Conservation (phyloP, 176 grass and related monocot genomes). For the Secale cereale region DNA sequence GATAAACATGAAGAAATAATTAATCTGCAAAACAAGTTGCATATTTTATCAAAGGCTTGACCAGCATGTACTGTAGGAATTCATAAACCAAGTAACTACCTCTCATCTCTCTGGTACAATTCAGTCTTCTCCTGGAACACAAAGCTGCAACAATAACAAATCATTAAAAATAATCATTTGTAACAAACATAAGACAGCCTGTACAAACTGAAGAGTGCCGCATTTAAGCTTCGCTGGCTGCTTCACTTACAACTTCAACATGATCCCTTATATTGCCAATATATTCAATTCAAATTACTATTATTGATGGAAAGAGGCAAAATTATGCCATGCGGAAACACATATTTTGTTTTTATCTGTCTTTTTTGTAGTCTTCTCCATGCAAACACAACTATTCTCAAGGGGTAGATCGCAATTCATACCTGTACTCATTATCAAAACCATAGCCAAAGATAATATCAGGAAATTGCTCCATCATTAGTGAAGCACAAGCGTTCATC, state of each 20-base stretch:
- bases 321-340: not conserved
- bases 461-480: too few species aligned
- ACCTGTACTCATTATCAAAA: too few species aligned
- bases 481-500: too few species aligned
- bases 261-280: not conserved
- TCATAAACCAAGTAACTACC: not conserved
- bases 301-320: not conserved
- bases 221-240: not conserved
- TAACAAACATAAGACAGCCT: not conserved
- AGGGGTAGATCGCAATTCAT: too few species aligned
- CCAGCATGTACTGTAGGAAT: not conserved
- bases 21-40: not conserved
- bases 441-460: too few species aligned
- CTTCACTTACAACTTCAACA: not conserved
- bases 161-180: not conserved
- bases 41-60: not conserved
- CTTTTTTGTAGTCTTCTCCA: too few species aligned
- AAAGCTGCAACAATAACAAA: not conserved
- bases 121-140: slow-evolving; percentile 7
- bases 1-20: not conserved
- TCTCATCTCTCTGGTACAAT: not conserved
- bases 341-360: too few species aligned
- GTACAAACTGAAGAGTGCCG: not conserved
- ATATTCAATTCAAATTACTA: not conserved
- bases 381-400: too few species aligned